A percentile compares a stretch with the other conserved stretches of the same genome.
phyloP scores from a whole-genome alignment of 306 rosid genomes.

The Senna siamea region DNA sequence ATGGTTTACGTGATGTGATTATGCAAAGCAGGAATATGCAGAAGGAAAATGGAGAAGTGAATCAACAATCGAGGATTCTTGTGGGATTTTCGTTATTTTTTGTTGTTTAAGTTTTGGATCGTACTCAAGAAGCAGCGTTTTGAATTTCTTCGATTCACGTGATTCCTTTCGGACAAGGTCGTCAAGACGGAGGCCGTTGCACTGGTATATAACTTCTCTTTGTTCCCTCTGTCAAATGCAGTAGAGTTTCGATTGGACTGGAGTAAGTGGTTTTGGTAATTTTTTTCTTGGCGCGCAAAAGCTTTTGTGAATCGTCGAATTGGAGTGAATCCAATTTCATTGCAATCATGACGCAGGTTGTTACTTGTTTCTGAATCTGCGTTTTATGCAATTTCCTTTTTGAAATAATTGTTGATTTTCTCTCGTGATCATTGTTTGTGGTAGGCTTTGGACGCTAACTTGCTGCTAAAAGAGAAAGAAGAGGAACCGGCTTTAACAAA shows the following conservation, averaged over 20 bases:
- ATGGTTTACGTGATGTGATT: not conserved
- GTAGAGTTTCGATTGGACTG: conserved; percentile 12
- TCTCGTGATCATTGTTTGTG: conserved; percentile 7
- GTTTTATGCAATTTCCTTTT: not conserved
- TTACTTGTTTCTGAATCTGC: conserved; percentile 31
- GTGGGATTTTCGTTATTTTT: not conserved
- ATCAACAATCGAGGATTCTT: conserved; percentile 16
- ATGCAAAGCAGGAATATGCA: conserved; percentile 2
- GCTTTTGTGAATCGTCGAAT: conserved; percentile 18
- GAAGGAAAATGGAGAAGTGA: not conserved
- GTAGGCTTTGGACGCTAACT: conserved; percentile 40
- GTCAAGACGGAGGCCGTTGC: conserved; percentile 7
- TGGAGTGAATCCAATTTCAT: conserved; percentile 33
- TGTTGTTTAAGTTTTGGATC: not conserved
- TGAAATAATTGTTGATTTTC: conserved; percentile 3
- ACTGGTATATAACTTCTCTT: not conserved
- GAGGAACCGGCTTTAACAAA: conserved; percentile 29
- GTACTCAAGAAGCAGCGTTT: not conserved
- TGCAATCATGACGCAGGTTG: conserved; percentile 52
- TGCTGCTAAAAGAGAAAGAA: conserved; percentile 18
- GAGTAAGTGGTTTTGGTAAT: not conserved
- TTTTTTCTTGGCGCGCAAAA: not conserved
- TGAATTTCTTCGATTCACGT: conserved; percentile 8
- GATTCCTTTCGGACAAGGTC: not conserved
- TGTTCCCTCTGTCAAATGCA: conserved; percentile 13